Percentiles rank a stretch among this genome's conserved stretches.
phyloP scores from a whole-genome alignment of 2,329 filamentous ascomycete species.

The Botryotinia calthae region DNA sequence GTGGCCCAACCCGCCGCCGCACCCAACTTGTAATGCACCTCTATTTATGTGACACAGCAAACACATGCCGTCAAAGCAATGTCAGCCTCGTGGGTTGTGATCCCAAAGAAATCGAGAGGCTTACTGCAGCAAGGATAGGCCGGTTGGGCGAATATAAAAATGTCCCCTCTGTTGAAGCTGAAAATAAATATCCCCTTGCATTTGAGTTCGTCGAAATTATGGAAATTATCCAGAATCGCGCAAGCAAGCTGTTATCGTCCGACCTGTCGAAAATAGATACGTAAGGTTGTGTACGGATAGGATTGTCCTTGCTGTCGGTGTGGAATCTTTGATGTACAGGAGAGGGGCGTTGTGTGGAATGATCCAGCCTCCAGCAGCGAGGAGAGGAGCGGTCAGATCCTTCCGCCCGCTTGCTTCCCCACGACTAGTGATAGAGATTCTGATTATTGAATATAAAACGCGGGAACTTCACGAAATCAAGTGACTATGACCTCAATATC shows the following conservation, averaged over 20 bases:
- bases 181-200: conserved; percentile 1
- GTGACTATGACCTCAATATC: neutral
- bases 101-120: conserved; percentile 11
- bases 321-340: conserved; percentile 6
- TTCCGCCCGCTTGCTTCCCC: conserved; percentile 2
- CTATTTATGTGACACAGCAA: conserved; percentile 3
- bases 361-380: neutral
- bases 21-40: neutral
- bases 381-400: conserved; percentile 15
- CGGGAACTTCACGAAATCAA: conserved; percentile 19
- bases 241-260: neutral
- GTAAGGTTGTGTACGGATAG: neutral
- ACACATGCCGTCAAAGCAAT: conserved; percentile 1
- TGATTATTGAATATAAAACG: neutral
- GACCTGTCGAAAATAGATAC: neutral
- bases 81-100: conserved; percentile 14
- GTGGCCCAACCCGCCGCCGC: neutral
- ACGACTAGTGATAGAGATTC: conserved; percentile 5
- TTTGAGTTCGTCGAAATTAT: neutral
- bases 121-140: conserved; percentile 8
- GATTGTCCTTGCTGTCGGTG: conserved; percentile 4
- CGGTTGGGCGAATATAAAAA: neutral
- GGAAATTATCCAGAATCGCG: neutral
- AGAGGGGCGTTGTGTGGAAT: neutral
- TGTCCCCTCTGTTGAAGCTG: neutral